Conservation (phyloP, 2,329 filamentous ascomycete genomes). For the Diaporthe vexans region DNA sequence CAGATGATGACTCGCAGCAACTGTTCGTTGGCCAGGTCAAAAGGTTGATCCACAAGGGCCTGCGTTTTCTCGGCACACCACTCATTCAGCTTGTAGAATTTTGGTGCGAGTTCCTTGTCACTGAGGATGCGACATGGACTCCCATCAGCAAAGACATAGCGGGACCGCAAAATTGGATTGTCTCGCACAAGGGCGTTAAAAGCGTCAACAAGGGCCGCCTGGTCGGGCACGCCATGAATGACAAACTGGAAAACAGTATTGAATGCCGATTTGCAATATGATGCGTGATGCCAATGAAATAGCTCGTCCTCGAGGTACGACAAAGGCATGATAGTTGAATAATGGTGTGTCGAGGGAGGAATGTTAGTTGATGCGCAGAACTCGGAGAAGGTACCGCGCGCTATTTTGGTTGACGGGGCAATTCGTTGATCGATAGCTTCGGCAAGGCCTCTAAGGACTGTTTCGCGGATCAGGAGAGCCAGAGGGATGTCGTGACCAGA, state of each 20-base stretch:
- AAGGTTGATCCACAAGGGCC: neutral
- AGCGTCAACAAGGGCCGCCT: neutral
- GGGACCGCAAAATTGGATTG: neutral
- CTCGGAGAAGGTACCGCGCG: neutral
- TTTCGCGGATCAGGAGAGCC: slow-evolving; percentile 8
- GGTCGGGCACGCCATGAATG: neutral
- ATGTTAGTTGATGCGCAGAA: neutral
- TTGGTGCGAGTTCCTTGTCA: neutral
- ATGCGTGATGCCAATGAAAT: slow-evolving; percentile 2
- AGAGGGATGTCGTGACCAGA: slow-evolving; percentile 1
- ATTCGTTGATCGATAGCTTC: slow-evolving; percentile 11
- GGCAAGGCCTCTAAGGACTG: neutral
- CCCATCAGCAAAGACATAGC: neutral
- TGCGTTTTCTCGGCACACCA: neutral
- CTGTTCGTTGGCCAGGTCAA: neutral
- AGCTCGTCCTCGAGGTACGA: slow-evolving; percentile 12
- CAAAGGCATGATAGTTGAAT: neutral
- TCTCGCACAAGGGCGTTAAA: neutral
- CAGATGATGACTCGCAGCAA: neutral
- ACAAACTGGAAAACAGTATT: slow-evolving; percentile 1
- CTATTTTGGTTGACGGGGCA: neutral
- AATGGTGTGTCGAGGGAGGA: neutral
- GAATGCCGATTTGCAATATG: neutral
- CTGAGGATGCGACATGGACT: neutral
- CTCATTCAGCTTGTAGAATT: neutral